A percentile compares a stretch with the other conserved stretches of the same genome.
Conservation (phyloP, 257 asterid genomes). For the Orobanche coerulescens region DNA sequence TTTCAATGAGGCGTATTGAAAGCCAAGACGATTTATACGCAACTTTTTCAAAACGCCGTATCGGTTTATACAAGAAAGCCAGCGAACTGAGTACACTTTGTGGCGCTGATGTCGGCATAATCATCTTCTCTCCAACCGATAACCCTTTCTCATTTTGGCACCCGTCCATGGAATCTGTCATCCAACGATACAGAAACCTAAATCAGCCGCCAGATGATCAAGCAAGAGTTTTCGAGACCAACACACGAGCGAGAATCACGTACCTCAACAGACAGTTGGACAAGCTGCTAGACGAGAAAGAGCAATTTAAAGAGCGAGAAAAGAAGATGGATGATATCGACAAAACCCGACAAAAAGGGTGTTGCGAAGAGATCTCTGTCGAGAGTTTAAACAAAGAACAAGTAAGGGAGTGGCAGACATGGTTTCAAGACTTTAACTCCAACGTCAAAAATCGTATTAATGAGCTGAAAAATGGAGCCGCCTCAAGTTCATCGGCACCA, state of each 20-base stretch:
- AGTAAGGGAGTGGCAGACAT: neutral
- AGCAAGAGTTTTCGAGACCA: neutral
- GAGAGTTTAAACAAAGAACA: constrained; percentile 7
- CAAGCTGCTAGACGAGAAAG: neutral
- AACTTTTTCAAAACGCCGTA: constrained; percentile 15
- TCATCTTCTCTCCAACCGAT: neutral
- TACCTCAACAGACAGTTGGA: constrained; percentile 7
- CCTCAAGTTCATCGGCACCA: neutral
- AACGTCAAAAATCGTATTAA: neutral
- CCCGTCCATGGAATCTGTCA: constrained; percentile 13
- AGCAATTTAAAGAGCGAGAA: neutral
- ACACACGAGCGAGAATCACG: neutral
- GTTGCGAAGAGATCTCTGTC: constrained; percentile 8
- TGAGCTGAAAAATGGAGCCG: constrained; percentile 1
- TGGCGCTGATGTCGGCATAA: neutral
- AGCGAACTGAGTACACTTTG: constrained; percentile 19
- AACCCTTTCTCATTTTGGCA: constrained; percentile 16
- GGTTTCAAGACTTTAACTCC: neutral
- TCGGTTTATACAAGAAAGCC: constrained; percentile 21
- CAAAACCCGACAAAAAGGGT: neutral
- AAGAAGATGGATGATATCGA: neutral
- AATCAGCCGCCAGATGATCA: neutral
- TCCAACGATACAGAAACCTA: neutral
- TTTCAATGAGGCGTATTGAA: constrained; percentile 9
- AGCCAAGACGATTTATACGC: constrained; percentile 19